Base-by-base conservation (phyloP, 805 yeast genomes). In the Nakazawaea wyomingensis region DNA sequence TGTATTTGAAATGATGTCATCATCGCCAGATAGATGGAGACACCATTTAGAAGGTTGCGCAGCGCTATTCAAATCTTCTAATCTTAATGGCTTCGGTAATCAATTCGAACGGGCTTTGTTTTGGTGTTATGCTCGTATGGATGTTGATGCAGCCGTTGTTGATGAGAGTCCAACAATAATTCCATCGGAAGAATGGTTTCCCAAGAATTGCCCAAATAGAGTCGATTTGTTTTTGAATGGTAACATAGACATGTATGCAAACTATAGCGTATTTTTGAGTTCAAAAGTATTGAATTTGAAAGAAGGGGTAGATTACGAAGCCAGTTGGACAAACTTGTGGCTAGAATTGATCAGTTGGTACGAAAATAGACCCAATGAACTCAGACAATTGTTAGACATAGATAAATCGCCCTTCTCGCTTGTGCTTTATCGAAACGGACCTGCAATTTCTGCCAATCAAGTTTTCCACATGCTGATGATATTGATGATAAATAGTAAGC, bases 41-140 rank as follows among this genome's bases (percentile, higher is more conserved):
- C 55, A 59, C 20, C 71, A 68, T 48, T 49, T 67, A 5, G 69
- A 64, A 51, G 74, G 72, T 3, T 68, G 72, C 50, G 61, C 65
- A 0, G 54, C 65, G 1, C 47, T 65, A 29, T 59, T 68, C 37
- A 57, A 59, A 36, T 57, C 64, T 16, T 59, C 61, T 36, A 62
- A 60, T 14, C 64, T 68, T 14, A 51, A 61, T 47, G 72, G 73
- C 0, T 58, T 68, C 38, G 49, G 59, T 30, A 50, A 58, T 18
- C 50, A 46, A 13, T 52, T 63, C 19, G 66, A 62, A 24, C 46
- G 69, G 24, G 65, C 68, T 1, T 51, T 65, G 14, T 69, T 68
- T 44, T 69, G 72, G 73, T 60, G 62, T 27, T 60, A 66, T 44
- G 66, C 69, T 3, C 52, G 74, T 37, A 67, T 67, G 71, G 73